phyloP scores from a whole-genome alignment of 768 basidiomycete species.

The Lentinula aciculospora region DNA sequence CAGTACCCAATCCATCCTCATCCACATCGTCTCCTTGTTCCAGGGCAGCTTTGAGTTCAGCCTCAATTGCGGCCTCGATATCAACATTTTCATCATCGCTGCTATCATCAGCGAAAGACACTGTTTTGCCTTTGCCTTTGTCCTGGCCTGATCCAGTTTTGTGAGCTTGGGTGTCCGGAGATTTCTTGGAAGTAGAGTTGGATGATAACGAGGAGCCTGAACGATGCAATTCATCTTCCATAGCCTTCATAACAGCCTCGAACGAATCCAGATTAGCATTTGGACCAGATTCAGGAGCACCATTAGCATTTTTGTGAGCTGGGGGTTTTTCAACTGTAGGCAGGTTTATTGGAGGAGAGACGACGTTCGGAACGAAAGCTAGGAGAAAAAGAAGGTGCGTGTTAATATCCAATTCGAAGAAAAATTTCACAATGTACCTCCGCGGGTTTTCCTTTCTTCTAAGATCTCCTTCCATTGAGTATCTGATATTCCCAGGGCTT shows the following conservation, averaged over 20 bases:
- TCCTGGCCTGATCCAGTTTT: slow-evolving; percentile 12
- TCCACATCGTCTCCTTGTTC: slow-evolving; percentile 46
- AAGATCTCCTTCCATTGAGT: slow-evolving; percentile 90
- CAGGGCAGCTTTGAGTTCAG: slow-evolving; percentile 67
- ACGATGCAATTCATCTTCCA: slow-evolving; percentile 78
- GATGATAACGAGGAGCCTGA: slow-evolving; percentile 22
- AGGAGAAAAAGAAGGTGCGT: not conserved
- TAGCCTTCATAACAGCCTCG: slow-evolving; percentile 92
- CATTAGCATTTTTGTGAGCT: not conserved
- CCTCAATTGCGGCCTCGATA: slow-evolving; percentile 86
- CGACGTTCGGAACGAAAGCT: slow-evolving; percentile 54
- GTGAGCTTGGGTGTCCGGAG: slow-evolving; percentile 4
- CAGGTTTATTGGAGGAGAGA: slow-evolving; percentile 1
- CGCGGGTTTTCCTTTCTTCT: slow-evolving; percentile 67
- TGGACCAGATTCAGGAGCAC: slow-evolving; percentile 22
- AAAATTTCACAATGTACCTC: slow-evolving; percentile 52
- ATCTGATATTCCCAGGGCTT: slow-evolving; percentile 83
- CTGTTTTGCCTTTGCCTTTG: slow-evolving; percentile 45
- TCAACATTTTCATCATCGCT: slow-evolving; percentile 50
- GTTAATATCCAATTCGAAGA: not conserved
- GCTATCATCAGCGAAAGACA: slow-evolving; percentile 21
- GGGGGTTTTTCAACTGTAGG: not conserved
- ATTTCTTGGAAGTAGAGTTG: slow-evolving; percentile 5
- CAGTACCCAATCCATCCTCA: slow-evolving; percentile 43
- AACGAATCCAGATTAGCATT: slow-evolving; percentile 86